Conservation (phyloP, 345 rosid genomes). For the Garcia nutans region DNA sequence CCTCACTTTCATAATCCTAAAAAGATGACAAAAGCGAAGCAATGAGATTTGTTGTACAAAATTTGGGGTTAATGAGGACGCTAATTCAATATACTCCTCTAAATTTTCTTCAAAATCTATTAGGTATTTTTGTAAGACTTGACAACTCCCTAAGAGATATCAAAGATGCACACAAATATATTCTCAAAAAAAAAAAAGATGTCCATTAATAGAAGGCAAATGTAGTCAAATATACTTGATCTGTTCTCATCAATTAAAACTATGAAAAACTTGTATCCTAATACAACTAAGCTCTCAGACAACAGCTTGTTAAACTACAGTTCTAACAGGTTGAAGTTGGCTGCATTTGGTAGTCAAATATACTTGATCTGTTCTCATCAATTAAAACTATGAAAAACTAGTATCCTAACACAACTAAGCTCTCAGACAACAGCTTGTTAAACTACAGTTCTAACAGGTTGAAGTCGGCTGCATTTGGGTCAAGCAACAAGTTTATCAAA, state of each 20-base stretch:
- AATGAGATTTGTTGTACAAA: too few species aligned
- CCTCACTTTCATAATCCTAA: conserved; percentile 81
- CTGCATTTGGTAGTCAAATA: neutral
- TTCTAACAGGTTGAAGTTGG: neutral
- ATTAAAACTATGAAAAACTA: neutral
- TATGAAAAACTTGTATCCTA: neutral
- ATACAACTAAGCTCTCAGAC: neutral
- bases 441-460: neutral
- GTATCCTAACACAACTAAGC: neutral
- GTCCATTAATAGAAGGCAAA: neutral
- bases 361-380: neutral
- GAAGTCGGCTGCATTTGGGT: neutral
- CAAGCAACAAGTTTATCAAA: neutral
- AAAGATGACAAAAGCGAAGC: conserved; percentile 11
- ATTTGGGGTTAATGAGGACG: neutral
- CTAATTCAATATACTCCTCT: neutral
- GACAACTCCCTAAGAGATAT: neutral
- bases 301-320: neutral
- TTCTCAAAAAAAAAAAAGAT: too few species aligned
- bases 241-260: neutral
- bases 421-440: neutral
- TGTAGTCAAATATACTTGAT: neutral
- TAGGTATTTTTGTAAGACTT: neutral
- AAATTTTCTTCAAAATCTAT: neutral
- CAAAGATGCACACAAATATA: neutral